Percentiles rank a stretch among this genome's conserved stretches.
These are phyloP conservation scores for Porpolomopsis calyptriformis DNA, from an alignment of 768 basidiomycete species.

Conservation along the genomic window DNA sequence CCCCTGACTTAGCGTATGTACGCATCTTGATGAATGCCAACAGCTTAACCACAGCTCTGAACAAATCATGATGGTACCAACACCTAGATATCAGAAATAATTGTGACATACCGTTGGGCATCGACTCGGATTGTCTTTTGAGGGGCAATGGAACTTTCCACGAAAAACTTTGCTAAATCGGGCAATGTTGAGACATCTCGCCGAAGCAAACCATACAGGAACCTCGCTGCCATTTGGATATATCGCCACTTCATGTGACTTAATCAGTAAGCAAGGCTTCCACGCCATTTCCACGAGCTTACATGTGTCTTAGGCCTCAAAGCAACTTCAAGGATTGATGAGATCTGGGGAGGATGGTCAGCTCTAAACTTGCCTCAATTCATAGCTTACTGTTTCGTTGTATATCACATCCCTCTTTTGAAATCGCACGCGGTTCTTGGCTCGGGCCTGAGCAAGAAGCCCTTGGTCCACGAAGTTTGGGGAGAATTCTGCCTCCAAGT, in stretches of 20 bases:
- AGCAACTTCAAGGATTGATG: constrained; percentile 51
- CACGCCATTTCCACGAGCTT: constrained; percentile 19
- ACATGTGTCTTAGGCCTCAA: constrained; percentile 60
- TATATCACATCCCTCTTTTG: constrained; percentile 38
- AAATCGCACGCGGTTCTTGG: constrained; percentile 32
- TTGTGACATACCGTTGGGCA: constrained; percentile 46
- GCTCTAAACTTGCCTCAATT: neutral
- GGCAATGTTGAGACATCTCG: constrained; percentile 47
- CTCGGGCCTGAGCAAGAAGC: constrained; percentile 34
- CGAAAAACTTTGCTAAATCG: constrained; percentile 50
- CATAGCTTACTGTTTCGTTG: constrained; percentile 34
- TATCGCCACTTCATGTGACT: constrained; percentile 62
- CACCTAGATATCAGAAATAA: neutral
- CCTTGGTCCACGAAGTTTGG: constrained; percentile 28
- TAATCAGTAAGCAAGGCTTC: constrained; percentile 6
- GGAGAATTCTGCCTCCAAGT: constrained; percentile 43
- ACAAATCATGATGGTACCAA: constrained; percentile 4
- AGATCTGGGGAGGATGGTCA: constrained; percentile 31
- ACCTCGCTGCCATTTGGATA: constrained; percentile 56
- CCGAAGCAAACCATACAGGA: constrained; percentile 51
- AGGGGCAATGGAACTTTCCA: constrained; percentile 55
- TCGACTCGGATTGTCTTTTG: constrained; percentile 57
- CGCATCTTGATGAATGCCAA: constrained; percentile 65
- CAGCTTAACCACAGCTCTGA: constrained; percentile 57
- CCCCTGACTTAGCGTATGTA: constrained; percentile 49